A percentile compares a stretch with the other conserved stretches of the same genome.
These are phyloP conservation scores for Pleurozium schreberi DNA, from an alignment of 225 moss, liverwort and hornwort genomes.

Conservation along the genomic window DNA sequence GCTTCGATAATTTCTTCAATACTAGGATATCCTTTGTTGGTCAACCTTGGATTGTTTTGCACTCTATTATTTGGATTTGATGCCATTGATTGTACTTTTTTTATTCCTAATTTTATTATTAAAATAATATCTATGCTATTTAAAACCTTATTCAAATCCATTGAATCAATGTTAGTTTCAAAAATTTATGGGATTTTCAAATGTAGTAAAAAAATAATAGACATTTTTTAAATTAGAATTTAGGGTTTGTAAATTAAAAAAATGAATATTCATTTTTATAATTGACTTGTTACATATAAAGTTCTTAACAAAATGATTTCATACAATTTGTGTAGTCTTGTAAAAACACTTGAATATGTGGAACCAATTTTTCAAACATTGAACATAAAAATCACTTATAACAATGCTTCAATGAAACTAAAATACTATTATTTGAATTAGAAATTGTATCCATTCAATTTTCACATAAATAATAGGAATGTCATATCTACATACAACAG, in stretches of 20 bases:
- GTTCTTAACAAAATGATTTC: not conserved
- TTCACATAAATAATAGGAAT: not conserved
- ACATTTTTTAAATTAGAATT: not conserved
- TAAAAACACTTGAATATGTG: not conserved
- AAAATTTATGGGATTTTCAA: not conserved
- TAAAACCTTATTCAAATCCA: not conserved
- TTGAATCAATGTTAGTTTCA: not conserved
- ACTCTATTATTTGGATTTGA: not conserved
- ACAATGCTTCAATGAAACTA: not conserved
- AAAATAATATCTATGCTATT: not conserved
- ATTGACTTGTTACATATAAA: not conserved
- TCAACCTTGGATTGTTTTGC: slow-evolving; percentile 22
- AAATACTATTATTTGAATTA: not conserved
- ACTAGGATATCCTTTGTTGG: slow-evolving; percentile 8
- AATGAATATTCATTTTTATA: not conserved
- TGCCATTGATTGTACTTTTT: not conserved
- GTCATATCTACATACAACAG: not conserved
- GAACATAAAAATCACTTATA: not conserved
- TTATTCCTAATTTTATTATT: not conserved
- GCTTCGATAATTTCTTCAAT: slow-evolving; percentile 7
- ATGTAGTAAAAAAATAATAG: not conserved
- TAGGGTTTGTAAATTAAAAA: not conserved
- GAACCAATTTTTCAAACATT: not conserved
- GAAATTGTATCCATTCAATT: not conserved
- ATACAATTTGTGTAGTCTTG: not conserved